Conservation (phyloP, 2,329 filamentous ascomycete genomes). For the Talaromyces funiculosus region DNA sequence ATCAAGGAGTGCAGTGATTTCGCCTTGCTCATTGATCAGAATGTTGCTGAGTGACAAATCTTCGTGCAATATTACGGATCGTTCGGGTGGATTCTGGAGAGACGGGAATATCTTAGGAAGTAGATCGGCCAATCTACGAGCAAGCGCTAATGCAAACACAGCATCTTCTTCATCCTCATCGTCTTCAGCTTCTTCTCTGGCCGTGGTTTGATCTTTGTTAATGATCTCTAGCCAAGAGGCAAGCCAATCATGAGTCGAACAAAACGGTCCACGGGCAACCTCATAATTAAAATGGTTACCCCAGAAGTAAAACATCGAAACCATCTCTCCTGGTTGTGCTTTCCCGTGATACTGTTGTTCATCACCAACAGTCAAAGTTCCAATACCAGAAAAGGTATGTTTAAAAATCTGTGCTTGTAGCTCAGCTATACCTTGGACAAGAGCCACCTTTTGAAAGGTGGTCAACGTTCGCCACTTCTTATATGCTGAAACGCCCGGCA, state of each 20-base stretch:
- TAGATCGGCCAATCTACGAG: neutral
- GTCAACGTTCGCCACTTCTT: constrained; percentile 8
- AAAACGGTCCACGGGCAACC: constrained; percentile 16
- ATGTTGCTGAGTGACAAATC: constrained; percentile 17
- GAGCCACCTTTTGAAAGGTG: neutral
- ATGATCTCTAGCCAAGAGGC: constrained; percentile 12
- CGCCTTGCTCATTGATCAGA: constrained; percentile 16
- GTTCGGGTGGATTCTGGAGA: constrained; percentile 8
- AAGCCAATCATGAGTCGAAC: constrained; percentile 16
- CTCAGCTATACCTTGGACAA: neutral
- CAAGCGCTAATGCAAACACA: constrained; percentile 10
- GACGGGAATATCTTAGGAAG: neutral
- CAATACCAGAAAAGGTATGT: neutral
- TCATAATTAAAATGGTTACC: constrained; percentile 11
- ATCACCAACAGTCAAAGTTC: neutral
- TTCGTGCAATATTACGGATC: constrained; percentile 15
- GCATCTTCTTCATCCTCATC: constrained; percentile 16
- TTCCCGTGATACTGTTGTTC: neutral
- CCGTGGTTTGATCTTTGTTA: constrained; percentile 2
- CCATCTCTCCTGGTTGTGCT: constrained; percentile 14
- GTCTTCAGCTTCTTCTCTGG: constrained; percentile 14
- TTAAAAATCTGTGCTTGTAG: neutral
- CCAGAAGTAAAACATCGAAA: constrained; percentile 18
- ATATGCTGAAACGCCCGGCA: constrained; percentile 6
- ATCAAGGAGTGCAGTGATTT: constrained; percentile 15